These are phyloP conservation scores for Fusarium sp. DNA, from an alignment of 2,329 filamentous ascomycete genomes.

Conservation along the genomic window DNA sequence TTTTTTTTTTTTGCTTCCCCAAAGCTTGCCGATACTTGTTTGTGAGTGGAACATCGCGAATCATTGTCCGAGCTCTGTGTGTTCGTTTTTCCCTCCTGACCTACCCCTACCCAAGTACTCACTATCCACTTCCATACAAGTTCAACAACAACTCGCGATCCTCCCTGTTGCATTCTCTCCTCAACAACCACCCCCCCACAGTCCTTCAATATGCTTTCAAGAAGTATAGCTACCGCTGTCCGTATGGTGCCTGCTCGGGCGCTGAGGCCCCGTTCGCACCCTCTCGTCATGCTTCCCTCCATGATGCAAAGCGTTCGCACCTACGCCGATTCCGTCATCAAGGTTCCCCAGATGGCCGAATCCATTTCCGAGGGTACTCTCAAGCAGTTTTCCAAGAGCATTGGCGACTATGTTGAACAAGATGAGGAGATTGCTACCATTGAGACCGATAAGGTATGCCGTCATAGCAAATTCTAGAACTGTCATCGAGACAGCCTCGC, in stretches of 20 bases:
- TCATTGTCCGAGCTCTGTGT: conserved; percentile 42
- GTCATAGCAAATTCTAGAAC: not conserved
- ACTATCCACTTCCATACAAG: conserved; percentile 26
- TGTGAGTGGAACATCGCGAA: conserved; percentile 39
- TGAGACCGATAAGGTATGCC: conserved; percentile 92
- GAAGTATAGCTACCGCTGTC: conserved; percentile 59
- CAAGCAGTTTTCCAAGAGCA: conserved; percentile 92
- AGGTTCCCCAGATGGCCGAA: conserved; percentile 98
- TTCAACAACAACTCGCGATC: conserved; percentile 17
- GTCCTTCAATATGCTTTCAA: conserved; percentile 58
- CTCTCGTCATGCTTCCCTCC: conserved; percentile 59
- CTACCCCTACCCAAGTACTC: conserved; percentile 7
- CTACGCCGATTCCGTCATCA: conserved; percentile 86
- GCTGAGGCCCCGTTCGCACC: conserved; percentile 49
- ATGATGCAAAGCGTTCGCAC: conserved; percentile 69
- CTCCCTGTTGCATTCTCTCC: conserved; percentile 4
- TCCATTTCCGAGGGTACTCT: conserved; percentile 98
- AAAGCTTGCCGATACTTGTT: conserved; percentile 36
- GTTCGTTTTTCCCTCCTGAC: conserved; percentile 42
- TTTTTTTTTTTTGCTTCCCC: conserved; percentile 23
- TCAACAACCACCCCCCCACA: conserved; percentile 12
- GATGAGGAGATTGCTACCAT: conserved; percentile 99
- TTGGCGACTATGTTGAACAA: conserved; percentile 93
- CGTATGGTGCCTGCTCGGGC: conserved; percentile 61
- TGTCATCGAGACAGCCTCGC: not conserved